Conservation (phyloP, 2,329 filamentous ascomycete genomes). For the Pseudogymnoascus sp. region DNA sequence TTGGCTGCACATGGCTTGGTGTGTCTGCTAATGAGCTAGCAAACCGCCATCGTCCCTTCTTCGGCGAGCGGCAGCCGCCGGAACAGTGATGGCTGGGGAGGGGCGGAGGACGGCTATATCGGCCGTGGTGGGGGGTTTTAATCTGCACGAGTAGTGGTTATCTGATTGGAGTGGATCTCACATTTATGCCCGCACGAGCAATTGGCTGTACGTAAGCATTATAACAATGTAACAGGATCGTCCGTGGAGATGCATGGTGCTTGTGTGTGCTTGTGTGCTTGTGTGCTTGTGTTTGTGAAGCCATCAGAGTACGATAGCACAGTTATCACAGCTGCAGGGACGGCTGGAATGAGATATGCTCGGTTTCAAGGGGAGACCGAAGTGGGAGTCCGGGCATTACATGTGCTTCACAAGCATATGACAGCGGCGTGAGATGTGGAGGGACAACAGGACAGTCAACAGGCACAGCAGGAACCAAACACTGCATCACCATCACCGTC, state of each 20-base stretch:
- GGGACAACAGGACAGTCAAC: neutral
- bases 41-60: neutral
- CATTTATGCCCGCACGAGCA: neutral
- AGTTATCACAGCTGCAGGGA: neutral
- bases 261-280: neutral
- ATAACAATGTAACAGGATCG: neutral
- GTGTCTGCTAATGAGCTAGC: neutral
- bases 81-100: neutral
- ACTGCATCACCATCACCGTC: neutral
- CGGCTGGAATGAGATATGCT: neutral
- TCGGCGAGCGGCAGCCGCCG: neutral
- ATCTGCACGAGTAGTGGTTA: neutral
- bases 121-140: neutral
- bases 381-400: neutral
- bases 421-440: neutral
- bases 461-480: neutral
- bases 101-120: neutral
- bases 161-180: conserved; percentile 1
- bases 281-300: neutral
- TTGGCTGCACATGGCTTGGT: neutral
- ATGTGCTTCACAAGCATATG: neutral
- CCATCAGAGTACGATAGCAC: neutral
- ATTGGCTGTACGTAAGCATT: neutral
- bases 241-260: neutral
- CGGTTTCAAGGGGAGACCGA: neutral